These are phyloP conservation scores for Fraxinus albicans DNA, from an alignment of 305 asterid species.

Conservation along the genomic window DNA sequence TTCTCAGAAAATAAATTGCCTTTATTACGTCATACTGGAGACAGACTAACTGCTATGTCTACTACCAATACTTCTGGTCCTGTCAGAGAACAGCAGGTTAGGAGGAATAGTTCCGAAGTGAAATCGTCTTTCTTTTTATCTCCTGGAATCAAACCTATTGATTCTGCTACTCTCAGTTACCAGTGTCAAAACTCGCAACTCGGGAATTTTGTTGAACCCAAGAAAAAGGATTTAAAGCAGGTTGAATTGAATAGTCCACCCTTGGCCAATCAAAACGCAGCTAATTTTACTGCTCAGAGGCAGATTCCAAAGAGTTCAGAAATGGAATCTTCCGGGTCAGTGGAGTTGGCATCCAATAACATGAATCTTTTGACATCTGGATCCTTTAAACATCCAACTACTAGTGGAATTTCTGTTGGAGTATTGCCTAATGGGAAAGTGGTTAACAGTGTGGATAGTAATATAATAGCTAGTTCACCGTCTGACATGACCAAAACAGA, in stretches of 20 bases:
- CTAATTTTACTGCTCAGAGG: constrained; percentile 38
- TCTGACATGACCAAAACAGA: constrained; percentile 38
- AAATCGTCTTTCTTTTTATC: constrained; percentile 52
- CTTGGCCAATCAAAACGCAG: constrained; percentile 35
- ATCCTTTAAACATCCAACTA: constrained; percentile 52
- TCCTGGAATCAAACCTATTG: constrained; percentile 40
- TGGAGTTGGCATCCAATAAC: constrained; percentile 45
- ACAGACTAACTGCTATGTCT: constrained; percentile 42
- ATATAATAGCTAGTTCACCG: constrained; percentile 28
- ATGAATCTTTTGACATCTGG: constrained; percentile 42
- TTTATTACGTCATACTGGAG: constrained; percentile 45
- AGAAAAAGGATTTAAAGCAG: constrained; percentile 49
- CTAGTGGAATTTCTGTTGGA: constrained; percentile 40
- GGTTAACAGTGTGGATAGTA: constrained; percentile 33
- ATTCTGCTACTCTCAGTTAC: constrained; percentile 38
- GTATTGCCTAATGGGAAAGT: constrained; percentile 54
- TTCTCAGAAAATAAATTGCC: constrained; percentile 41
- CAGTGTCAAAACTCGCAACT: constrained; percentile 51
- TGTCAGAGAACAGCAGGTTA: constrained; percentile 35
- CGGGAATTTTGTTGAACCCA: constrained; percentile 44
- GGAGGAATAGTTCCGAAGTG: constrained; percentile 48
- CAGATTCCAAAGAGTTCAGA: constrained; percentile 42
- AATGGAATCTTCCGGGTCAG: constrained; percentile 41
- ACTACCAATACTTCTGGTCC: constrained; percentile 25
- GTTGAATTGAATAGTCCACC: constrained; percentile 57